Evolutionary conservation across 2,329 filamentous ascomycete genomes (phyloP), one percentile per base, ranked within the genome.

Genomic region (Ceratocystiopsis minuta): DNA sequence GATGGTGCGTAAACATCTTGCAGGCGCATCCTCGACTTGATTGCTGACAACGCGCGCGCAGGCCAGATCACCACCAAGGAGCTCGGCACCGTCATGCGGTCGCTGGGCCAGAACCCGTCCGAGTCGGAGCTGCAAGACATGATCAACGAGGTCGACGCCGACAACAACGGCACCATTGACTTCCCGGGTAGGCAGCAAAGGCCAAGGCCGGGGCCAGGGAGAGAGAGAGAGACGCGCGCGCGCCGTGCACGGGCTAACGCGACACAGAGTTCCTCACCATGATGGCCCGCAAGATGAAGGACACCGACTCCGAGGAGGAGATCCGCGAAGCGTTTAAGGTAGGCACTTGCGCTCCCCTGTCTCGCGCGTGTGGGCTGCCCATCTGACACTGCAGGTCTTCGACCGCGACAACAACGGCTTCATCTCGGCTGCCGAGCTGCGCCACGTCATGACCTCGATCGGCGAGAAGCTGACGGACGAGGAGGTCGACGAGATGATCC

Each of bases 281-380:
- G 83, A 90, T 90, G 83, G 83, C 83, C 46, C 76, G 83, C 57
- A 90, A 90, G 68, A 90, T 90, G 83, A 88, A 88, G 70, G 83
- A 88, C 55, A 90, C 83, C 52, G 83, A 90, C 58, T 88, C 82
- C 39, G 83, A 90, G 64, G 83, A 90, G 65, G 83, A 90, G 61
- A 90, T 90, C 53, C 76, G 83, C 54, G 83, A 88, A 61, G 82
- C 82, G 14, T 88, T 88, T 74, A 87, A 87, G 71, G 80, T 28
- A 28, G 20, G 20, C 24, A 10, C 7, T 20, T 7, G 4, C 20
- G 4, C 20, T 20, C n/a, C n/a, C n/a, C n/a, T n/a, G 4, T 20
- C 20, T 20, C 24, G 2, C 24, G 2, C 24, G 4, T 10, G 5
- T 28, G 2, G 4, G 24, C 2, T 28, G 24, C 9, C 24, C 7